phyloP scores from a whole-genome alignment of 495 filamentous ascomycete genomes.

The Neurospora cerealis region DNA sequence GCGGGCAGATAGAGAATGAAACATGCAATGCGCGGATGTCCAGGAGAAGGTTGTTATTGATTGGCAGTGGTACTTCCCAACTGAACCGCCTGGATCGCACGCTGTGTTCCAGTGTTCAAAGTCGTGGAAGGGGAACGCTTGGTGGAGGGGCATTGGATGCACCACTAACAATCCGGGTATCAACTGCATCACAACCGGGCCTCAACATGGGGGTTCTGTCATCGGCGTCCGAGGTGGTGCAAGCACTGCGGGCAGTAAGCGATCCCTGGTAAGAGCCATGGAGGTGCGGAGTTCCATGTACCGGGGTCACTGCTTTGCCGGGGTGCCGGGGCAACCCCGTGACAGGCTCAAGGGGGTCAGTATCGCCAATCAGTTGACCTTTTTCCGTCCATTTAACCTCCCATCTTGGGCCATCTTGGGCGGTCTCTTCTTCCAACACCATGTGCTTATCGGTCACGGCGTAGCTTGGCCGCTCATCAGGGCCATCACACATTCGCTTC shows the following conservation, averaged over 20 bases:
- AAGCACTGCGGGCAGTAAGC: background rate
- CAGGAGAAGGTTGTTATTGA: background rate
- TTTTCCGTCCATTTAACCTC: background rate
- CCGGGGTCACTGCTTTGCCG: background rate
- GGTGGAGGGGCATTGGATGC: background rate
- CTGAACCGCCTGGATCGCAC: background rate
- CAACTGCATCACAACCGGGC: background rate
- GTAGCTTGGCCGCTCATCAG: background rate
- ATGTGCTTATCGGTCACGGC: background rate
- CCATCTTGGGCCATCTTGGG: background rate
- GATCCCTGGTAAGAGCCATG: background rate
- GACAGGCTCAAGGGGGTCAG: slow-evolving; percentile 15
- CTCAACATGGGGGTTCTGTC: background rate
- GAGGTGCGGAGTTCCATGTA: background rate
- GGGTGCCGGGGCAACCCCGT: slow-evolving; percentile 11
- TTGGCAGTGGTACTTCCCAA: background rate
- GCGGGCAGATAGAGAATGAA: background rate
- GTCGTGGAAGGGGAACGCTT: background rate
- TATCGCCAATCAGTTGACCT: slow-evolving; percentile 19
- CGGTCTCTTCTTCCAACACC: background rate
- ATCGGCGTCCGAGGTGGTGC: background rate
- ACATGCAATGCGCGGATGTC: background rate
- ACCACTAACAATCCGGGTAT: background rate
- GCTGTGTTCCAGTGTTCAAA: background rate
- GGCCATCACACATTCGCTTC: background rate